Conservation (phyloP, 2,329 filamentous ascomycete genomes). For the Sclerotinia sclerotiorum region DNA sequence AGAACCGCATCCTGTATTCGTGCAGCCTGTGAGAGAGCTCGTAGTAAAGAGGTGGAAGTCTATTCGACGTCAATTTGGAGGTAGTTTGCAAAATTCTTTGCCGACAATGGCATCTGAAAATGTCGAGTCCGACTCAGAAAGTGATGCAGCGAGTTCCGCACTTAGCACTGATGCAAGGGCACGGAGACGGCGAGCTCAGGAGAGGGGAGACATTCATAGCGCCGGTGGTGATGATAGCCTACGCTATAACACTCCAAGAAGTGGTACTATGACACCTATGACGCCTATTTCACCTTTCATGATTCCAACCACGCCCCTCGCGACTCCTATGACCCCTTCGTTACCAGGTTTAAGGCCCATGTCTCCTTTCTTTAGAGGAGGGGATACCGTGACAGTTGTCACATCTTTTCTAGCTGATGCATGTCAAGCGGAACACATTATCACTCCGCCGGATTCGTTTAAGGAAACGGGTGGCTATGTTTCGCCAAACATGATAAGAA, state of each 20-base stretch:
- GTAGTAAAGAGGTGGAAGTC: constrained; percentile 38
- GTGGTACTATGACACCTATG: constrained; percentile 25
- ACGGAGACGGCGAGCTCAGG: constrained; percentile 34
- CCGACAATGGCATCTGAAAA: constrained; percentile 28
- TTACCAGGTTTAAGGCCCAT: constrained; percentile 1
- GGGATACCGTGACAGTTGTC: background rate
- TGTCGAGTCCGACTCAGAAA: constrained; percentile 16
- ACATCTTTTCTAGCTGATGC: background rate
- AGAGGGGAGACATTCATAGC: constrained; percentile 38
- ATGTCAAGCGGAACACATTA: constrained; percentile 27
- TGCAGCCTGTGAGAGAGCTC: constrained; percentile 38
- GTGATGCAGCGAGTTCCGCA: constrained; percentile 24
- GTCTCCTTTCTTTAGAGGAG: constrained; percentile 6
- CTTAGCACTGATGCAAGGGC: constrained; percentile 31
- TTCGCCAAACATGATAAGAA: constrained; percentile 18
- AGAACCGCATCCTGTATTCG: constrained; percentile 37
- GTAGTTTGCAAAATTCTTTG: constrained; percentile 30
- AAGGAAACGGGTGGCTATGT: constrained; percentile 13
- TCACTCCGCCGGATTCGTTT: background rate
- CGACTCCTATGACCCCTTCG: background rate
- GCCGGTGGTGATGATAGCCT: constrained; percentile 30
- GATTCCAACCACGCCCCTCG: background rate
- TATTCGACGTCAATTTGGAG: constrained; percentile 34
- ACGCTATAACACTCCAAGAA: constrained; percentile 34
- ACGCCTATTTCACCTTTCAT: background rate